Evolutionary conservation across 2,329 filamentous ascomycete species (phyloP).

Genomic region (Trichoderma citrinoviride): DNA sequence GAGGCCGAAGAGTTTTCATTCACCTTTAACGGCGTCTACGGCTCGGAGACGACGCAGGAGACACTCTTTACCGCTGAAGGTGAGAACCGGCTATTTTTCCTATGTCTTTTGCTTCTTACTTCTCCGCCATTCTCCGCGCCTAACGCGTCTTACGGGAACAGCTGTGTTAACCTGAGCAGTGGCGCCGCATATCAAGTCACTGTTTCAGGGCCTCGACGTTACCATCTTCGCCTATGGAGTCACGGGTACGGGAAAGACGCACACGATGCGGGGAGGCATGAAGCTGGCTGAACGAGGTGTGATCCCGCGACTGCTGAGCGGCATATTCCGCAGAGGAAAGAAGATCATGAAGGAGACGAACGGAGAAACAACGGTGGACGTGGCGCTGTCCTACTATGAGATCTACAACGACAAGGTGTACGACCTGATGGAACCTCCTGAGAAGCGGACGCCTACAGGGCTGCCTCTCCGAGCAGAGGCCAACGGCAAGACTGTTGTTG

Average conservation of each 20-base stretch:
- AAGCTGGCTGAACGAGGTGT: constrained; percentile 82
- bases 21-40: constrained; percentile 91
- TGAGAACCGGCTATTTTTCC: constrained; percentile 39
- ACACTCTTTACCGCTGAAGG: constrained; percentile 86
- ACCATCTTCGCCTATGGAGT: constrained; percentile 93
- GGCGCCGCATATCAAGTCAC: constrained; percentile 81
- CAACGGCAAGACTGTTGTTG: constrained; percentile 81
- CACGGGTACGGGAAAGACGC: constrained; percentile 90
- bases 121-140: constrained; percentile 1
- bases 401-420: constrained; percentile 97
- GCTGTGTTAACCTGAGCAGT: constrained; percentile 53
- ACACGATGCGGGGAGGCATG: constrained; percentile 91
- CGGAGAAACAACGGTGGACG: constrained; percentile 67
- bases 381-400: constrained; percentile 87
- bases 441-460: constrained; percentile 79
- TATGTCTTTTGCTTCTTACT: background rate
- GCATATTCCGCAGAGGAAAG: constrained; percentile 79
- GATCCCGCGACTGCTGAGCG: constrained; percentile 80
- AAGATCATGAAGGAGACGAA: constrained; percentile 79
- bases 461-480: constrained; percentile 82
- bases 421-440: constrained; percentile 81
- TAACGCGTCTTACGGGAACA: constrained; percentile 6
- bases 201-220: constrained; percentile 85
- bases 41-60: constrained; percentile 75
- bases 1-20: constrained; percentile 89